Percentiles rank a stretch among this genome's conserved stretches.
These are phyloP conservation scores for Colletotrichum karsti DNA, from an alignment of 2,329 filamentous ascomycete genomes.

Conservation along the genomic window DNA sequence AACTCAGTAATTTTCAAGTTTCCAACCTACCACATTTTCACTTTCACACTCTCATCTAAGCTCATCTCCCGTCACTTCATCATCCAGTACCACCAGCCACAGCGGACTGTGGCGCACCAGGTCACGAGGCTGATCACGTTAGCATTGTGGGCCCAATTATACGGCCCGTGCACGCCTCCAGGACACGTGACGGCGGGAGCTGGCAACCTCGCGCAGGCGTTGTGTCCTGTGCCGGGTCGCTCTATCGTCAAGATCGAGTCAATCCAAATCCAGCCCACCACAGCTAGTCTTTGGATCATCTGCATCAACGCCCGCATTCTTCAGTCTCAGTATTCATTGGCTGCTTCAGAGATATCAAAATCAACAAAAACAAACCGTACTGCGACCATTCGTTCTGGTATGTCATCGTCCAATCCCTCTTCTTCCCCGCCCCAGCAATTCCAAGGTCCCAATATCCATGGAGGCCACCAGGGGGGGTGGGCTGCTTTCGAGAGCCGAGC, in stretches of 20 bases:
- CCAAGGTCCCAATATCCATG: conserved; percentile 1
- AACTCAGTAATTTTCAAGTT: no score
- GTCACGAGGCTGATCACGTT: conserved; percentile 15
- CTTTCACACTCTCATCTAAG: no score
- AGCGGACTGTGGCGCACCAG: not conserved
- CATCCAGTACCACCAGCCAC: not conserved
- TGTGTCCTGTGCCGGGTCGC: conserved; percentile 25
- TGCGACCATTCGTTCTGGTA: conserved; percentile 45
- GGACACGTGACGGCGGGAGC: conserved; percentile 30
- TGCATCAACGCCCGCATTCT: conserved; percentile 45
- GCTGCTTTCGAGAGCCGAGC: conserved; percentile 2
- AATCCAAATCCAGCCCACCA: conserved; percentile 19
- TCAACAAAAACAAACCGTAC: conserved; percentile 21
- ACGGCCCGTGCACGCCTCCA: not conserved
- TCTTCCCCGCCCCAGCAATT: conserved; percentile 26
- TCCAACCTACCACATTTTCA: no score
- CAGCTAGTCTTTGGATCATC: conserved; percentile 31
- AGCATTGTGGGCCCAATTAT: not conserved
- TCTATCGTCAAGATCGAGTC: conserved; percentile 27
- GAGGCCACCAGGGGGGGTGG: conserved; percentile 5
- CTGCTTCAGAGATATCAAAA: conserved; percentile 42
- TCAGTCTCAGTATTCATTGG: conserved; percentile 50
- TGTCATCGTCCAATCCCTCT: conserved; percentile 34
- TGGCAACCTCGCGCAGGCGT: conserved; percentile 27
- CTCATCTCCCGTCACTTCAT: not conserved